Conservation (phyloP, 1,139 yeast genomes). For the Pichia sp. region DNA sequence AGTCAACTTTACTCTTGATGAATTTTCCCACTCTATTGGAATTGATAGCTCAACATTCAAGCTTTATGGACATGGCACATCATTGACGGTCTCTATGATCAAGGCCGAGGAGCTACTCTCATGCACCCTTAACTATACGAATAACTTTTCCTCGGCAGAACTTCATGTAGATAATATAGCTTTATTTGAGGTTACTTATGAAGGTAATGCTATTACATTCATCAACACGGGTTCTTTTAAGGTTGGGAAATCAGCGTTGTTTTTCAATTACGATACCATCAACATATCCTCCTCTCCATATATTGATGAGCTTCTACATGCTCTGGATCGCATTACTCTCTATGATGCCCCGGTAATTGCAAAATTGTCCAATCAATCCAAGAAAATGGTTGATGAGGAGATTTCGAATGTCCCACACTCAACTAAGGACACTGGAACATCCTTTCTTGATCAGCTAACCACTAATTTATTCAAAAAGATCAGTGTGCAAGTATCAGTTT, state of each 20-base stretch:
- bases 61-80: conserved; percentile 14
- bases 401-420: no score
- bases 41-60: conserved; percentile 16
- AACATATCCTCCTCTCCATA: conserved; percentile 17
- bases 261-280: conserved; percentile 12
- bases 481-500: no score
- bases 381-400: no score
- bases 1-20: conserved; percentile 16
- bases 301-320: conserved; percentile 14
- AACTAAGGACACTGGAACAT: no score
- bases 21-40: conserved; percentile 16
- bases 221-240: conserved; percentile 18
- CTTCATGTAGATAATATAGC: conserved; percentile 9
- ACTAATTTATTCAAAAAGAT: conserved; percentile 5
- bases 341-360: no score
- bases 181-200: conserved; percentile 13
- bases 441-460: conserved; percentile 1
- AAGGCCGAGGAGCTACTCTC: conserved; percentile 15
- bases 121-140: conserved; percentile 15
- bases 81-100: conserved; percentile 15
- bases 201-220: conserved; percentile 15
- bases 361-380: no score
- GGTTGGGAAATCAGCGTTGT: conserved; percentile 18
- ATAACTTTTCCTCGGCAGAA: conserved; percentile 8
- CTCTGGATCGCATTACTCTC: no score